Evolutionary conservation across 345 rosid species (phyloP).

Genomic region (Eucalyptus erythrocorys): DNA sequence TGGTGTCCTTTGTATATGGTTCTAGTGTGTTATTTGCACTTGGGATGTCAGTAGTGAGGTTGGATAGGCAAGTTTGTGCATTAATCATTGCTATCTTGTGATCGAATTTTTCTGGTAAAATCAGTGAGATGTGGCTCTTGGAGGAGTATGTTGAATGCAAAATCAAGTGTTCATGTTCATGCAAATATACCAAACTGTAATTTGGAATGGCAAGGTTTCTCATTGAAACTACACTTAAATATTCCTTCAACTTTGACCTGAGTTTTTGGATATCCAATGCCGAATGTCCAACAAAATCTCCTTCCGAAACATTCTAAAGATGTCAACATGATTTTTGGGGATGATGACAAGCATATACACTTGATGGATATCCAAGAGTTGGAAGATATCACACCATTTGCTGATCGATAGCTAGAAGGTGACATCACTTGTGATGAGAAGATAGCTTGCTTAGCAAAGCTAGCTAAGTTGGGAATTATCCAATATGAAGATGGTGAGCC

Average conservation of each 20-base stretch:
- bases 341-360: no score
- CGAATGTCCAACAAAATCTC: no score
- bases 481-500: no score
- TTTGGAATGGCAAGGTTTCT: not conserved
- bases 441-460: no score
- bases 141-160: not conserved
- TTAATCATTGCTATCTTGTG: not conserved
- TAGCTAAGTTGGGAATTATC: no score
- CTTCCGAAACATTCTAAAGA: no score
- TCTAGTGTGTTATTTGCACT: not conserved
- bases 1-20: not conserved
- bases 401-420: no score
- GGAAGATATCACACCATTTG: no score
- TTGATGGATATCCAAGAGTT: no score
- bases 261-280: not conserved
- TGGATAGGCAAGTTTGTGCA: not conserved
- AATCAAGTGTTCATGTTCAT: not conserved
- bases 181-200: not conserved
- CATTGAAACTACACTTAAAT: no score
- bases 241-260: not conserved
- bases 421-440: no score
- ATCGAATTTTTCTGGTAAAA: not conserved
- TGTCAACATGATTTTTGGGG: no score
- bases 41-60: not conserved
- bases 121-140: not conserved